Evolutionary conservation across 495 filamentous ascomycete species (phyloP).

Genomic region (Pseudoneurospora amorphoporcata): DNA sequence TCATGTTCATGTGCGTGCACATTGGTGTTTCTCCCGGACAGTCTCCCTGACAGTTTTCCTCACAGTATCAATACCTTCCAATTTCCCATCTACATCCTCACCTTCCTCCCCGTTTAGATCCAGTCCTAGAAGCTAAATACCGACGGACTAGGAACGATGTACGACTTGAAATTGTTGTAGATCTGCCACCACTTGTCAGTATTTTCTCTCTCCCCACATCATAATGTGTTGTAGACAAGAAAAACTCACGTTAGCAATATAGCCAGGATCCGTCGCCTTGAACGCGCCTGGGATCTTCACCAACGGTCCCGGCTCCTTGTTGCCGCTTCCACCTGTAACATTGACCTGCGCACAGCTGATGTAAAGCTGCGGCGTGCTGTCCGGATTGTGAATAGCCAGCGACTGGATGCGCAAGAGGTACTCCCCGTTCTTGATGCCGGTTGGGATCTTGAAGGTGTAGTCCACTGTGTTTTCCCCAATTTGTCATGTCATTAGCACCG

Average conservation of each 20-base stretch:
- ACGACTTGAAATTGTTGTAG: slow-evolving; percentile 41
- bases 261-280: slow-evolving; percentile 45
- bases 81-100: no score
- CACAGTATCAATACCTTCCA: background rate
- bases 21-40: background rate
- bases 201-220: background rate
- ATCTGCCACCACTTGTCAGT: slow-evolving; percentile 24
- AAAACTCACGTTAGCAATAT: slow-evolving; percentile 32
- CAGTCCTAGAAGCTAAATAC: slow-evolving; percentile 18
- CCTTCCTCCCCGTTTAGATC: background rate
- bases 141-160: slow-evolving; percentile 40
- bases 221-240: background rate
- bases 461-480: slow-evolving; percentile 12
- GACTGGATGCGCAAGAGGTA: slow-evolving; percentile 54
- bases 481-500: background rate
- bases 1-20: background rate
- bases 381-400: slow-evolving; percentile 52
- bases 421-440: slow-evolving; percentile 42
- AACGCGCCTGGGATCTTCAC: slow-evolving; percentile 46
- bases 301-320: slow-evolving; percentile 30
- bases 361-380: slow-evolving; percentile 41
- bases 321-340: slow-evolving; percentile 39
- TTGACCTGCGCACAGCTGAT: slow-evolving; percentile 50
- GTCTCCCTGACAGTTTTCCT: background rate
- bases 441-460: slow-evolving; percentile 46